These are phyloP conservation scores for Oxyria digyna DNA, from an alignment of 148 eudicot genomes.

Conservation along the genomic window DNA sequence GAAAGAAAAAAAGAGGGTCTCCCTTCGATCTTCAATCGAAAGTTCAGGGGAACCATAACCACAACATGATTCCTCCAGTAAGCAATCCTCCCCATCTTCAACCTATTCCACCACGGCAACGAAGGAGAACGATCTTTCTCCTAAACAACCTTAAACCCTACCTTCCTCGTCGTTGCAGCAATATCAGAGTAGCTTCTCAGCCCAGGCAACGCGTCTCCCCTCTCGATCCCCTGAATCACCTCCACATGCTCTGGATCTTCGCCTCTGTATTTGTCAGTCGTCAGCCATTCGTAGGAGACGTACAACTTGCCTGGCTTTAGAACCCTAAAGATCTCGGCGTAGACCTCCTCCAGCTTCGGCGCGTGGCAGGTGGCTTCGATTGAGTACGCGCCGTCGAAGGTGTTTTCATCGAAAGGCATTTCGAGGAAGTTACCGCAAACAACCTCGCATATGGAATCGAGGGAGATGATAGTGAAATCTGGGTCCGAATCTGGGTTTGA, in stretches of 20 bases:
- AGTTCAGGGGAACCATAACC: no score
- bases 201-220: constrained; percentile 41
- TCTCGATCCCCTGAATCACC: constrained; percentile 37
- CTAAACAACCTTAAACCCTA: constrained; percentile 31
- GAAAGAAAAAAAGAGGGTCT: no score
- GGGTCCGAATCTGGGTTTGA: no score
- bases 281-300: constrained; percentile 50
- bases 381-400: constrained; percentile 44
- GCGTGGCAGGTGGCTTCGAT: constrained; percentile 55
- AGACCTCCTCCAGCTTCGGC: constrained; percentile 37
- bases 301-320: constrained; percentile 36
- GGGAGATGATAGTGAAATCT: no score
- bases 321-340: constrained; percentile 31
- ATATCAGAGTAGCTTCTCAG: constrained; percentile 27
- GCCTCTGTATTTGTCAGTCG: constrained; percentile 23
- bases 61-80: constrained; percentile 44
- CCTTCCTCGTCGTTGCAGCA: constrained; percentile 22
- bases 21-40: no score
- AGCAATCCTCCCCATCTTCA: constrained; percentile 44
- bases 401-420: constrained; percentile 28
- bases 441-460: constrained; percentile 33
- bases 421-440: constrained; percentile 38
- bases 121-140: constrained; percentile 38
- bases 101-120: constrained; percentile 40
- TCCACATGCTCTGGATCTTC: constrained; percentile 29